These are phyloP conservation scores for Acacia concinna DNA, from an alignment of 331 rosid species.

Conservation along the genomic window DNA sequence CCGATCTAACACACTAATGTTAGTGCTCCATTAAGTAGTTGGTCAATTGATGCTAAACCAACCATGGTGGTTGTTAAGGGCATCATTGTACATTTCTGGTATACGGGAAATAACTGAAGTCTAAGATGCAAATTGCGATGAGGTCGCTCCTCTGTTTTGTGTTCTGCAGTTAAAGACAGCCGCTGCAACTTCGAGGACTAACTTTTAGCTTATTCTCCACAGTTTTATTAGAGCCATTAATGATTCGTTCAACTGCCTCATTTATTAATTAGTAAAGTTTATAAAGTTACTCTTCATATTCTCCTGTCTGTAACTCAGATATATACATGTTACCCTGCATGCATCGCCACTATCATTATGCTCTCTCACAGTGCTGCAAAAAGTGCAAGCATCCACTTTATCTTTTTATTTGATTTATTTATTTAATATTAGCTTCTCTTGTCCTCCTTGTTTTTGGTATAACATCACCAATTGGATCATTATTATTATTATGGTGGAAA, in stretches of 20 bases:
- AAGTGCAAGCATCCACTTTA: not conserved
- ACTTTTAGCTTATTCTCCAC: not conserved
- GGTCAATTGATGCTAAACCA: constrained; percentile 22
- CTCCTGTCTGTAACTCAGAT: not conserved
- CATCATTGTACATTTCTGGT: constrained; percentile 32
- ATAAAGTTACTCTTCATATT: not conserved
- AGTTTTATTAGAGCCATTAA: not conserved
- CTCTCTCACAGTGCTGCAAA: not conserved
- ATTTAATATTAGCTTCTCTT: not conserved
- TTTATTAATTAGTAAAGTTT: not conserved
- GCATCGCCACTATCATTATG: constrained; percentile 8
- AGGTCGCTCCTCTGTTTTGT: not conserved
- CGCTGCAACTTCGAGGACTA: not conserved
- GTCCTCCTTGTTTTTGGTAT: not conserved
- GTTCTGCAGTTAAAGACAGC: not conserved
- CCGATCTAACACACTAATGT: constrained; percentile 27
- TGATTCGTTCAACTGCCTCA: not conserved
- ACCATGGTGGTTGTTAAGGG: constrained; percentile 39
- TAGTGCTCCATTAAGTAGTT: constrained; percentile 24
- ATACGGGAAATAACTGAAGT: constrained; percentile 25
- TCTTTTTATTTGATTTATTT: not conserved
- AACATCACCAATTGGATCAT: not conserved
- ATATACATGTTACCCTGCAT: not conserved
- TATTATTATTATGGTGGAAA: not conserved
- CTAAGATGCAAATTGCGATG: constrained; percentile 17